Percentiles rank a stretch among this genome's conserved stretches.
Evolutionary conservation across 768 basidiomycete genomes (phyloP).

Genomic region (Tylopilus sp.): DNA sequence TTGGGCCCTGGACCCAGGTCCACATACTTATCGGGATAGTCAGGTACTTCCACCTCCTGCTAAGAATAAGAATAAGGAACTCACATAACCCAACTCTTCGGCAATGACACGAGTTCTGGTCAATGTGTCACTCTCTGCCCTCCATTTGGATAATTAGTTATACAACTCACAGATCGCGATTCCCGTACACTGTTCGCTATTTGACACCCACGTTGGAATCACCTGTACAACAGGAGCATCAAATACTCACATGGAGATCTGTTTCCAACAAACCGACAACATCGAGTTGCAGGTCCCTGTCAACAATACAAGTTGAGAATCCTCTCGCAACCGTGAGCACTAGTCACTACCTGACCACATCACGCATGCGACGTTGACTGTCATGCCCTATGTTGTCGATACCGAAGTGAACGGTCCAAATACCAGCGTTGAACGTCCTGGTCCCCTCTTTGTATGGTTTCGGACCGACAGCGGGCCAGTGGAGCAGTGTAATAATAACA

Average conservation of each 20-base stretch:
- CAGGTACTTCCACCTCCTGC: slow-evolving; percentile 1
- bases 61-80: slow-evolving; percentile 26
- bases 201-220: slow-evolving; percentile 3
- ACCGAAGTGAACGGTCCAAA: slow-evolving; percentile 94
- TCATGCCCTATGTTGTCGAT: slow-evolving; percentile 38
- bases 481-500: slow-evolving; percentile 51
- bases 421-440: slow-evolving; percentile 73
- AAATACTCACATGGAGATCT: slow-evolving; percentile 67
- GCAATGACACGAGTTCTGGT: slow-evolving; percentile 68
- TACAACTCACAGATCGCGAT: slow-evolving; percentile 68
- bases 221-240: not conserved
- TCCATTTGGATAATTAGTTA: not conserved
- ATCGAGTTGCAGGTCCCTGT: slow-evolving; percentile 80
- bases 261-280: slow-evolving; percentile 84
- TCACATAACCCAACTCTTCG: slow-evolving; percentile 78
- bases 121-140: slow-evolving; percentile 2
- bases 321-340: not conserved
- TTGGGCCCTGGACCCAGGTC: slow-evolving; percentile 89
- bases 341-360: slow-evolving; percentile 54
- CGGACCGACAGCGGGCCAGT: slow-evolving; percentile 47
- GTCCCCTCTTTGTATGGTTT: slow-evolving; percentile 60
- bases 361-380: slow-evolving; percentile 33
- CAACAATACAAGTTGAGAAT: not conserved
- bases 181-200: slow-evolving; percentile 73
- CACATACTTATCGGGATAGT: slow-evolving; percentile 53